Base-by-base conservation (phyloP, 2,329 filamentous ascomycete species). In the Fusarium sp. region DNA sequence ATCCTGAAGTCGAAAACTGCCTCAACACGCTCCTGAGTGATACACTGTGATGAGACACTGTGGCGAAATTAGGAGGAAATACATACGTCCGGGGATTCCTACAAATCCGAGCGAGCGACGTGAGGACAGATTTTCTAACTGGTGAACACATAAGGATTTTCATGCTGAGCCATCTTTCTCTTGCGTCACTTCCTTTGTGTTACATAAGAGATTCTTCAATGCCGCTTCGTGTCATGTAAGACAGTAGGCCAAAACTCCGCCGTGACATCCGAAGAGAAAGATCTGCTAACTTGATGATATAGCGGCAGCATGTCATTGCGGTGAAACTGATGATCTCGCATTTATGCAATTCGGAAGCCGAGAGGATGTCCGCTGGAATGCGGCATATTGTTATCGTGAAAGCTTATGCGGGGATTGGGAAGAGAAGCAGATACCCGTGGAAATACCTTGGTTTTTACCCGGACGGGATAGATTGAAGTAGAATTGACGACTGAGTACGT, bases 271-370 rank as follows among this genome's bases (percentile, higher is more conserved):
- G 31, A 15, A 6, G 8, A 10, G 13, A 16, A n/a, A 4, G n/a
- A 6, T 8, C 8, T 3, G 41, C 8, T 2, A 6, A 30, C 10
- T 12, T 16, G 12, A 12, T 16, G 3, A 12, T 8, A 18, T 18
- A 30, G 11, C 16, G 23, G 8, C n/a, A 11, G 4, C 16, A 4
- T 6, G 11, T 28, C 8, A 4, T 38, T 20, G n/a, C 6, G n/a
- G 33, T 38, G 13, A 13, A 30, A n/a, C n/a, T 2, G 6, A 18
- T 11, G 9, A 1, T 8, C 30, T 31, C 8, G 26, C 34, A 26
- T 1, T 11, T 3, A 15, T 34, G 41, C 46, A 53, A 36, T 44
- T 49, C 62, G 62, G 62, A 47, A 60, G 46, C 62, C 62, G 62
- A 49, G 34, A 44, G 10, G 9, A 34, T 38, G 2, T 8, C 12